These are phyloP conservation scores for Rhipidocladum racemiflorum DNA, from an alignment of 176 grass and related monocot genomes.

Conservation along the genomic window DNA sequence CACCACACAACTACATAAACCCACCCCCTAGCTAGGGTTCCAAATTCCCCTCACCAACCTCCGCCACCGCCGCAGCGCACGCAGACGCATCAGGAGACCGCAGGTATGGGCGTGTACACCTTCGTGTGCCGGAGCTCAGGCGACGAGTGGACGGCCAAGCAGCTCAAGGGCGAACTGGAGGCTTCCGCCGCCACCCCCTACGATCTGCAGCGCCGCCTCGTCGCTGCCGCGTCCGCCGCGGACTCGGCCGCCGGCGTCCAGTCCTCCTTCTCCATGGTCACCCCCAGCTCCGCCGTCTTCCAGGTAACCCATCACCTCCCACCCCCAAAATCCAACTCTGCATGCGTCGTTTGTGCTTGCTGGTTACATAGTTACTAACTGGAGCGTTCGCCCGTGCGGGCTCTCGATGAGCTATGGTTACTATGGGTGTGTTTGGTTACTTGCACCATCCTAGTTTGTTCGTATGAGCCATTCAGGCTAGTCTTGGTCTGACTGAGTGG, in stretches of 20 bases:
- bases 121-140: conserved; percentile 82
- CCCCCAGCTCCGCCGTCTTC: conserved; percentile 75
- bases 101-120: conserved; percentile 86
- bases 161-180: conserved; percentile 66
- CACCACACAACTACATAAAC: conserved; percentile 27
- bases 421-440: no score
- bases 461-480: no score
- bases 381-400: no score
- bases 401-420: no score
- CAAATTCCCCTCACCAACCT: neutral
- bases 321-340: neutral
- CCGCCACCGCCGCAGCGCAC: conserved; percentile 16
- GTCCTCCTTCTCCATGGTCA: conserved; percentile 86
- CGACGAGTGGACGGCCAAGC: conserved; percentile 83
- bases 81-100: neutral
- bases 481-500: no score
- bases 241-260: conserved; percentile 58
- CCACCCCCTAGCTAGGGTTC: conserved; percentile 35
- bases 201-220: conserved; percentile 73
- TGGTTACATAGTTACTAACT: no score
- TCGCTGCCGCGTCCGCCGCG: conserved; percentile 51
- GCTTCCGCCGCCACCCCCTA: conserved; percentile 60
- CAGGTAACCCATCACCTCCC: conserved; percentile 41
- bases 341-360: no score
- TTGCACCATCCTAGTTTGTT: no score